Evolutionary conservation across 805 yeast species (phyloP).

Genomic region (Cyberlindnera mycetangii): DNA sequence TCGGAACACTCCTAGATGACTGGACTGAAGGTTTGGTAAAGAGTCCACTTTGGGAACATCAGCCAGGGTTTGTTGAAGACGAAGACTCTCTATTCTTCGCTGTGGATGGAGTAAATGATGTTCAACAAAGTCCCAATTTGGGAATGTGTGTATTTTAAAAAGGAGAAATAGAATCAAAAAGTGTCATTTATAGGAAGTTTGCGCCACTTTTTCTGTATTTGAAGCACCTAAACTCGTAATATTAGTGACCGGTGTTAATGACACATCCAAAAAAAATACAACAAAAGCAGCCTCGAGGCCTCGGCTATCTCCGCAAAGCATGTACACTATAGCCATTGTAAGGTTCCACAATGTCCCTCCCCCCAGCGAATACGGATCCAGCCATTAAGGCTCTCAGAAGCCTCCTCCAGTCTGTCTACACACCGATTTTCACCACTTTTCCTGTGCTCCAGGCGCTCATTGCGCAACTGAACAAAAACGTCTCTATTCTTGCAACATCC

Average conservation of each 20-base stretch:
- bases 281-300: not conserved
- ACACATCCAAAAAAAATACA: not conserved
- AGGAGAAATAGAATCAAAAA: no score
- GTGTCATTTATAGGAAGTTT: not conserved
- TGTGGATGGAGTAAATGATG: slow-evolving; percentile 4
- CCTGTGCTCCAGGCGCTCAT: slow-evolving; percentile 13
- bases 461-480: slow-evolving; percentile 1
- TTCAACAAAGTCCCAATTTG: slow-evolving; percentile 7
- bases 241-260: no score
- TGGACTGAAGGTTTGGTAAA: slow-evolving; percentile 14
- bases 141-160: slow-evolving; percentile 8
- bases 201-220: no score
- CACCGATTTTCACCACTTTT: slow-evolving; percentile 15
- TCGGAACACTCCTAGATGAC: slow-evolving; percentile 10
- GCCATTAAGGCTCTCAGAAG: slow-evolving; percentile 9
- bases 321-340: no score
- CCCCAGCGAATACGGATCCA: slow-evolving; percentile 18
- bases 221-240: no score
- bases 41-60: slow-evolving; percentile 6
- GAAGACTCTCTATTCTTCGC: slow-evolving; percentile 6
- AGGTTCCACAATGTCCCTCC: slow-evolving; percentile 19
- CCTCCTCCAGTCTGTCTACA: slow-evolving; percentile 12
- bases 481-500: not conserved
- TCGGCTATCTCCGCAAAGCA: not conserved
- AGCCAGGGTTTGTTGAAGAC: slow-evolving; percentile 6